Evolutionary conservation across 2,329 filamentous ascomycete genomes (phyloP).

Genomic region (Aspergillus sp.): DNA sequence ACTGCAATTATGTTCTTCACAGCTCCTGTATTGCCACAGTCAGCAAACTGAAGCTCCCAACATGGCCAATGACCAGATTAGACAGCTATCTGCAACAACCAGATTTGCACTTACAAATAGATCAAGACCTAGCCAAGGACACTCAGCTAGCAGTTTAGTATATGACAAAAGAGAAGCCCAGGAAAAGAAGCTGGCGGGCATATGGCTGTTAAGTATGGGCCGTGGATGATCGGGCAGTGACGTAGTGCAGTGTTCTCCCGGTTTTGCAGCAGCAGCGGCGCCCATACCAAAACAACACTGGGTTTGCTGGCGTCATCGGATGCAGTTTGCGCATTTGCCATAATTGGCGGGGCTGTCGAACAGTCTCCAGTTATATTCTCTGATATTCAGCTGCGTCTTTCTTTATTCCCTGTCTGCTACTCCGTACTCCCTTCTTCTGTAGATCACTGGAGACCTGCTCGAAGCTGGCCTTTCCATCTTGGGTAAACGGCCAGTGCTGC

Average conservation of each 20-base stretch:
- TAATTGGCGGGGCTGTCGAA: too few relatives aligned
- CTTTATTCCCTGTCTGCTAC: too few relatives aligned
- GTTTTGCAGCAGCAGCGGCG: background rate
- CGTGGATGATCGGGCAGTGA: background rate
- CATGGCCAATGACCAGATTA: background rate
- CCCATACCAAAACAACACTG: too few relatives aligned
- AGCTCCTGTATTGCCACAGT: background rate
- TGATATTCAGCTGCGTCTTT: too few relatives aligned
- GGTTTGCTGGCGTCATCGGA: conserved; percentile 1
- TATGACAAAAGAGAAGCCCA: background rate
- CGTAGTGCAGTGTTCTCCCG: background rate
- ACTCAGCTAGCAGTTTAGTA: conserved; percentile 1
- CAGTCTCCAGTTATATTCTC: too few relatives aligned
- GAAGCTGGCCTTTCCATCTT: background rate
- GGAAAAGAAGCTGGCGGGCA: background rate
- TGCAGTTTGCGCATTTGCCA: background rate
- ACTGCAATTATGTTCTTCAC: background rate
- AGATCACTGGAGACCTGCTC: conserved; percentile 10
- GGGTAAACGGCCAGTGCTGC: background rate
- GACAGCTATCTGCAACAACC: background rate
- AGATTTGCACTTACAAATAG: background rate
- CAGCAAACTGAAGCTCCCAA: background rate
- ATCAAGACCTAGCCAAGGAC: background rate
- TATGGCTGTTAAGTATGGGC: background rate
- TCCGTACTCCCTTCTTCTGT: background rate